Conservation (phyloP, 2,329 filamentous ascomycete genomes). For the Metarhizium sp. region DNA sequence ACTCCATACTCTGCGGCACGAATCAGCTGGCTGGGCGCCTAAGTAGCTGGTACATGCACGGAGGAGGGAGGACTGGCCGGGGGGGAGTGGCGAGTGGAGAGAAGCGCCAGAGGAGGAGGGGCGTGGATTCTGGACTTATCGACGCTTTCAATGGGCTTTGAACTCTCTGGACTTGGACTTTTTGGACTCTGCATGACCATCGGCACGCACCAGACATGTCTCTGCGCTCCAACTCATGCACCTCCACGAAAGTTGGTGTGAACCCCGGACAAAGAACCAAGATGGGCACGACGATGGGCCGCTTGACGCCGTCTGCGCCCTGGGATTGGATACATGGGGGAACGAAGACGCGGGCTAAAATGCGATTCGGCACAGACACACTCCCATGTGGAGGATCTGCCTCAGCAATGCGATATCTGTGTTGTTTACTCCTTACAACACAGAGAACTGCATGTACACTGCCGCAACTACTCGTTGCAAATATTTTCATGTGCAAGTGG, state of each 20-base stretch:
- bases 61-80: no score
- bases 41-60: no score
- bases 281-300: background rate
- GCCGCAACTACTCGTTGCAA: no score
- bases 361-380: background rate
- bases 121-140: background rate
- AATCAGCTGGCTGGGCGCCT: no score
- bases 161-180: background rate
- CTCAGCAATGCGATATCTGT: no score
- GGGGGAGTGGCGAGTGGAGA: background rate
- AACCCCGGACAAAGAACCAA: constrained; percentile 4
- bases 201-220: background rate
- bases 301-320: background rate
- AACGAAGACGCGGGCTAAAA: background rate
- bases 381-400: no score
- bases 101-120: background rate
- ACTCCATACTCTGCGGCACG: no score
- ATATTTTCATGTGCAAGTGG: background rate
- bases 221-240: background rate
- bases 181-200: background rate
- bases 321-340: background rate
- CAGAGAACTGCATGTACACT: no score
- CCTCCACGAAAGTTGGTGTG: background rate
- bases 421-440: no score
- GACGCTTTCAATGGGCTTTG: no score